A percentile compares a stretch with the other conserved stretches of the same genome.
Evolutionary conservation across 2,329 filamentous ascomycete species (phyloP).

Genomic region (Stagonosporopsis chrysanthemi): DNA sequence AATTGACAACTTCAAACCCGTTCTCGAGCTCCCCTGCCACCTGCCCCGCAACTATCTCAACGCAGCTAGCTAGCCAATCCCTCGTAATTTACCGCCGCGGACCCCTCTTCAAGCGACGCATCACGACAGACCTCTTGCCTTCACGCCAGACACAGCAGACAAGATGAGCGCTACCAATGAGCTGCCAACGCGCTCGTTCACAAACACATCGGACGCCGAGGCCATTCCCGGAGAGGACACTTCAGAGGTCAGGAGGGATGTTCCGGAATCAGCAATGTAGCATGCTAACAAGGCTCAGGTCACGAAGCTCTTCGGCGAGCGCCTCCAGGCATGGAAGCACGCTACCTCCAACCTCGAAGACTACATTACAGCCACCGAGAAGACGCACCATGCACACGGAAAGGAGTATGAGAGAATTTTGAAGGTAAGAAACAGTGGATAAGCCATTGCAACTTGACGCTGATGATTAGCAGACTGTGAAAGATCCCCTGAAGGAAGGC

Average conservation of each 20-base stretch:
- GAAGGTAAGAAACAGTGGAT: constrained; percentile 64
- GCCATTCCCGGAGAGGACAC: constrained; percentile 59
- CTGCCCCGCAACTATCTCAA: constrained; percentile 19
- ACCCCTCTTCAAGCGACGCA: background rate
- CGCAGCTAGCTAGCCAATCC: constrained; percentile 13
- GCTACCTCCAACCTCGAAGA: constrained; percentile 90
- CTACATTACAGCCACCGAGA: constrained; percentile 85
- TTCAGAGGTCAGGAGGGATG: constrained; percentile 44
- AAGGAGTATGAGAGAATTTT: constrained; percentile 96
- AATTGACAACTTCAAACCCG: constrained; percentile 1
- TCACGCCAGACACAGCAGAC: background rate
- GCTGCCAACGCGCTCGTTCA: constrained; percentile 41
- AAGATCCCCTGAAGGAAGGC: constrained; percentile 83
- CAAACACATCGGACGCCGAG: constrained; percentile 52
- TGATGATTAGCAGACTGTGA: constrained; percentile 74
- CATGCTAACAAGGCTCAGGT: constrained; percentile 28
- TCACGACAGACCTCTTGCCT: background rate
- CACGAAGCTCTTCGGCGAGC: constrained; percentile 76
- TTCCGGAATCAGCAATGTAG: too few relatives aligned
- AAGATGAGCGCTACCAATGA: constrained; percentile 45
- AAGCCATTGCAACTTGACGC: background rate
- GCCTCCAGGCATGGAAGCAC: constrained; percentile 95
- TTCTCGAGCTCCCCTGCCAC: constrained; percentile 11
- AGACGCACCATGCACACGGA: constrained; percentile 80
- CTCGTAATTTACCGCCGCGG: constrained; percentile 4